Evolutionary conservation across 2,329 filamentous ascomycete species (phyloP).

Genomic region (Trichothecium roseum): DNA sequence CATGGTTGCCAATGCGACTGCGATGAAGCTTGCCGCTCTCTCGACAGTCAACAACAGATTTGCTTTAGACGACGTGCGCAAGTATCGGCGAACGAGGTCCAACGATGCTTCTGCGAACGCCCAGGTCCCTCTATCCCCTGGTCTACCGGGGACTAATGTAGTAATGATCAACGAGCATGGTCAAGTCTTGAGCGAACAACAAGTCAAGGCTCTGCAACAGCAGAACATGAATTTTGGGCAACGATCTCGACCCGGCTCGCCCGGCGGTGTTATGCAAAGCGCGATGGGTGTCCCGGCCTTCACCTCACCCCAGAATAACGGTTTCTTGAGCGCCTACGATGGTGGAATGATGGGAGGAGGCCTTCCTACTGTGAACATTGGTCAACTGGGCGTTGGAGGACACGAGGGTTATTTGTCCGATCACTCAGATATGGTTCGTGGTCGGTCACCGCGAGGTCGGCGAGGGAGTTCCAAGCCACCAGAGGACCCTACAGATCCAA

Average conservation of each 20-base stretch:
- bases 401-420: constrained; percentile 88
- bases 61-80: constrained; percentile 90
- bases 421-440: constrained; percentile 82
- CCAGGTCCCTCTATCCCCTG: constrained; percentile 56
- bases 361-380: constrained; percentile 60
- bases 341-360: constrained; percentile 61
- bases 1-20: constrained; percentile 97
- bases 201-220: constrained; percentile 72
- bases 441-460: constrained; percentile 83
- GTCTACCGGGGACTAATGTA: constrained; percentile 63
- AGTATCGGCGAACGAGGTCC: constrained; percentile 85
- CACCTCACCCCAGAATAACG: constrained; percentile 85
- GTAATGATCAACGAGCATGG: constrained; percentile 94
- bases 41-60: constrained; percentile 98
- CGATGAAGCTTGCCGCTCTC: constrained; percentile 94
- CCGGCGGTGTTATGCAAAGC: constrained; percentile 69
- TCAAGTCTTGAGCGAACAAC: constrained; percentile 75
- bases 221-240: constrained; percentile 50
- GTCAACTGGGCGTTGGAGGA: constrained; percentile 57
- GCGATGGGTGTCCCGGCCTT: constrained; percentile 58
- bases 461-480: constrained; percentile 94
- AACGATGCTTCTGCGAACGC: constrained; percentile 62
- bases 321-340: constrained; percentile 85
- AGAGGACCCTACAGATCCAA: constrained; percentile 90
- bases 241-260: constrained; percentile 81